Base-by-base conservation (phyloP, 768 basidiomycete genomes). In the Tulasnella calospora region DNA sequence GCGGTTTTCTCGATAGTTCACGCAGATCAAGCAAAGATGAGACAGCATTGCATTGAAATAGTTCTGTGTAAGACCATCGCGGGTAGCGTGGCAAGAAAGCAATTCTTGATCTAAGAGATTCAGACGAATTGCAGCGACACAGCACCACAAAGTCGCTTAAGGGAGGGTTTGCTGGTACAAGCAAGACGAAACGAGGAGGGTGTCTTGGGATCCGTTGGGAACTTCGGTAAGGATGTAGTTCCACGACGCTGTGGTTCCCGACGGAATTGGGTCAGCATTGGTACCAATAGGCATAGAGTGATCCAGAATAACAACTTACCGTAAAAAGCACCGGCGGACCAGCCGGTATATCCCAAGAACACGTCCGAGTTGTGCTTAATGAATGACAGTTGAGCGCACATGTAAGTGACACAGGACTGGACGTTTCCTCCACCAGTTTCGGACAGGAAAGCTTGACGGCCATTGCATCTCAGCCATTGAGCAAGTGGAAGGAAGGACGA, bases 281-380 rank as follows among this genome's bases (percentile, higher is more conserved):
- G 71, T 46, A 4, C 44, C 36, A 41, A 72, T 27, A 2, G 21
- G 15, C 13, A 7, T 12, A 30, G 15, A 40, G 40, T 51, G 51
- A 6, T 7, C 51, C 51, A n/a, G 30, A 30, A 19, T 7, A 1
- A 55, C 12, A n/a, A 75, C 74, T 4, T 38, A 75, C 74, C 13
- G 47, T 15, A 19, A 69, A 78, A 78, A 13, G 40, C 23, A 17
- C 77, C 77, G 12, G 77, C 77, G 44, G 69, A 41, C 77, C 77
- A 78, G 21, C 77, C 77, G 30, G 69, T 38, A 41, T 78, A 78
- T 27, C 77, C 77, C 23, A 78, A 69, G 77, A 46, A 78, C 3
- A 78, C 77, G 44, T 78, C 77, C 2, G 67, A 73, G 77, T 78
- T 78, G 69, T 67, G 67, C 71, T 72, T 78, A 10, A 78, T n/a